phyloP scores from a whole-genome alignment of 2,329 filamentous ascomycete genomes.

The Aspergillus felis region DNA sequence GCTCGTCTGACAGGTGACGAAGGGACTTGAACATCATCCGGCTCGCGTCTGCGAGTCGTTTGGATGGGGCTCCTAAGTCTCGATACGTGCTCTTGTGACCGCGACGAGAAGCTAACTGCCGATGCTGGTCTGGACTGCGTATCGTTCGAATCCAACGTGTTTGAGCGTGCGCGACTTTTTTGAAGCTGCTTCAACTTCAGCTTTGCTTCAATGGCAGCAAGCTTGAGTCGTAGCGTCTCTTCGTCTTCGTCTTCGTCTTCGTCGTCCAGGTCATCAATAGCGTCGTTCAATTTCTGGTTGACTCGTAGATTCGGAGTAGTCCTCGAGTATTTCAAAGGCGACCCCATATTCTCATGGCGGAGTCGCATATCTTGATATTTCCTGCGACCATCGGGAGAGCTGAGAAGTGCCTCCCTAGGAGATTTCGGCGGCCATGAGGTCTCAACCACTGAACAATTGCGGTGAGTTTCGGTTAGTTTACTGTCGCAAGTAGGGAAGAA shows the following conservation, averaged over 20 bases:
- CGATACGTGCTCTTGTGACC: slow-evolving; percentile 13
- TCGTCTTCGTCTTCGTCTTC: slow-evolving; percentile 74
- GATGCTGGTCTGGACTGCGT: slow-evolving; percentile 21
- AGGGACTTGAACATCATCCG: slow-evolving; percentile 64
- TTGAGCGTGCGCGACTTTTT: slow-evolving; percentile 43
- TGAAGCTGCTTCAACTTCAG: slow-evolving; percentile 84
- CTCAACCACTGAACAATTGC: slow-evolving; percentile 34
- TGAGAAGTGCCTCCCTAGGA: slow-evolving; percentile 59
- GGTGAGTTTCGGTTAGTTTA: slow-evolving; percentile 5
- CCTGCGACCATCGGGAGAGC: slow-evolving; percentile 74
- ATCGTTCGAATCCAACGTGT: slow-evolving; percentile 16
- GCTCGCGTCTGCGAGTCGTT: slow-evolving; percentile 13
- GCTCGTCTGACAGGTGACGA: slow-evolving; percentile 62
- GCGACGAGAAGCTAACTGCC: slow-evolving; percentile 20
- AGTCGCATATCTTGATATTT: slow-evolving; percentile 66
- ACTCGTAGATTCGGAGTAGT: slow-evolving; percentile 39
- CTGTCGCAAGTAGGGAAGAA: slow-evolving; percentile 1
- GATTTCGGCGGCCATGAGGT: slow-evolving; percentile 60
- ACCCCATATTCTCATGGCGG: slow-evolving; percentile 64
- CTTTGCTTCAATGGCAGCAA: slow-evolving; percentile 84
- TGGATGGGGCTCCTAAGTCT: slow-evolving; percentile 13
- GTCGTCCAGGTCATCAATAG: slow-evolving; percentile 51
- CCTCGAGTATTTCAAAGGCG: slow-evolving; percentile 55
- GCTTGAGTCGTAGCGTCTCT: slow-evolving; percentile 78
- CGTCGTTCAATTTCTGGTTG: slow-evolving; percentile 28